phyloP scores from a whole-genome alignment of 176 grass and related monocot genomes.

The Rhipidocladum racemiflorum region DNA sequence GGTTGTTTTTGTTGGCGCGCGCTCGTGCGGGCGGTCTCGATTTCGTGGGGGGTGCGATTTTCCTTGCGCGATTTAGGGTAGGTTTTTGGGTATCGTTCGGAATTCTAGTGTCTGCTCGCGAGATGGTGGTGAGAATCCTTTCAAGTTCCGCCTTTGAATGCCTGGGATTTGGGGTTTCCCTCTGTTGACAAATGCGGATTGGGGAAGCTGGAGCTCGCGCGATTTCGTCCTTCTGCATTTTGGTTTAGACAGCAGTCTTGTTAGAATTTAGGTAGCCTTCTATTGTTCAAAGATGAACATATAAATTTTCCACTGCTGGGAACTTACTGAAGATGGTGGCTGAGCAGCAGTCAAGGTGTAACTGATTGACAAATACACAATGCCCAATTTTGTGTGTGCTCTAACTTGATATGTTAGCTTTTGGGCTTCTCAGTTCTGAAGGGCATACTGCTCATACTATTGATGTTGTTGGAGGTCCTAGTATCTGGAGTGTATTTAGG shows the following conservation, averaged over 20 bases:
- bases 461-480: neutral
- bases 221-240: conserved; percentile 20
- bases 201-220: neutral
- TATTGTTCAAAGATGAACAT: neutral
- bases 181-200: neutral
- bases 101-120: conserved; percentile 16
- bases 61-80: neutral
- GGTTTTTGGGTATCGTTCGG: conserved; percentile 23
- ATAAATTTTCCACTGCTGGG: neutral
- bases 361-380: neutral
- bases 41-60: neutral
- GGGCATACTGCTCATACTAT: neutral
- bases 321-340: neutral
- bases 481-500: neutral
- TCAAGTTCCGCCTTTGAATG: conserved; percentile 8
- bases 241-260: neutral
- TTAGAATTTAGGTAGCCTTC: neutral
- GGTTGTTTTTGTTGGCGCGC: neutral
- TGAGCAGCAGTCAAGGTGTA: conserved; percentile 2
- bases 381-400: neutral
- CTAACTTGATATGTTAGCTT: neutral
- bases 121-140: neutral
- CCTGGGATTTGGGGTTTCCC: conserved; percentile 13
- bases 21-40: neutral
- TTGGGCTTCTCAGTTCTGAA: neutral